Evolutionary conservation across 495 filamentous ascomycete genomes (phyloP), one percentile per base, ranked within the genome.

Genomic region (Podospora appendiculata): DNA sequence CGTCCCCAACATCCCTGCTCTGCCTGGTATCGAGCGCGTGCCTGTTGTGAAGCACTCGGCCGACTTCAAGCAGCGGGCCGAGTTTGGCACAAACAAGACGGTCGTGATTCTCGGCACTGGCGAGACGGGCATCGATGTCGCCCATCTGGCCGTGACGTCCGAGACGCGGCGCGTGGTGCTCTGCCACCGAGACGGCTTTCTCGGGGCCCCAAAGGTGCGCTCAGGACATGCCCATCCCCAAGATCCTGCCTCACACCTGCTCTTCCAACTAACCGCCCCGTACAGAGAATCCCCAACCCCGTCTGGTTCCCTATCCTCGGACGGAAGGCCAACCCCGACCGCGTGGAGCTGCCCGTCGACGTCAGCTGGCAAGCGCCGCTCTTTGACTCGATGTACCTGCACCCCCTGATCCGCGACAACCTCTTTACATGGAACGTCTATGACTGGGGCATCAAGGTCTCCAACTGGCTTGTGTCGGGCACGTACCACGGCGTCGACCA

Each of bases 381-480:
- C 14, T 75, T 76, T 45, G 73, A 76, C 50, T 71, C 71, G 0
- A 64, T 70, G 9, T 76, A 76, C 47, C 68, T 76, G 13, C 73
- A 76, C 43, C 70, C 59, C 13, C 59, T 63, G 40, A 59, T 76
- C 0, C 49, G 63, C n/a, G 58, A 64, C 43, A 64, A 63, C 35
- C 57, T 64, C 50, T 55, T 70, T 9, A 59, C 63, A 1, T 72
- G 70, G 70, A 58, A 60, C 17, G 63, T 65, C 46, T 74, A 72
- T 48, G 66, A 72, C 45, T 54, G 53, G 36, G 68, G 64, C 32
- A 64, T 69, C 50, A 67, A 69, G 50, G 59, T 58, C 9, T 62
- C 62, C 7, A 56, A 65, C 8, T 70, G 67, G 67, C 63, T 72
- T 3, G 56, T 70, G 0, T 63, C 63, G 41, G 71, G 71, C 11